Percentiles rank a stretch among this genome's conserved stretches.
Conservation (phyloP, 2,329 filamentous ascomycete species). For the Blastomyces parvus region DNA sequence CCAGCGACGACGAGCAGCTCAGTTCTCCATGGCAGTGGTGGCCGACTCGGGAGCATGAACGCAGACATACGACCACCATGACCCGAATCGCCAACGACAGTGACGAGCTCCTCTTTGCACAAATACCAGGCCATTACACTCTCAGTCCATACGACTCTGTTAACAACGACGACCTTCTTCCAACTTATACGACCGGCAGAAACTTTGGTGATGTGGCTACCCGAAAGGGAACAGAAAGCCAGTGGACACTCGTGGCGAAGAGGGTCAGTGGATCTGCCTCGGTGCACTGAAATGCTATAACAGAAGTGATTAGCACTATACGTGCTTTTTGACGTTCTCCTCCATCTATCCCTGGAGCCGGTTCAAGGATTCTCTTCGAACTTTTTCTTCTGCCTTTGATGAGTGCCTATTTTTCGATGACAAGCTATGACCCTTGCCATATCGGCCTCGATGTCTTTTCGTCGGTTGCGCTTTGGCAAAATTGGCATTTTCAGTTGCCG, state of each 20-base stretch:
- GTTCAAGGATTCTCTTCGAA: not conserved
- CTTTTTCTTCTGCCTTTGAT: not conserved
- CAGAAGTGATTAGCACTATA: not conserved
- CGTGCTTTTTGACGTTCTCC: not conserved
- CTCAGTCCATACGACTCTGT: slow-evolving; percentile 9
- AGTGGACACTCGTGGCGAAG: slow-evolving; percentile 14
- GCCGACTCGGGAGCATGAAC: not conserved
- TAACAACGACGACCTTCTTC: slow-evolving; percentile 12
- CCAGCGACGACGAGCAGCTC: not conserved
- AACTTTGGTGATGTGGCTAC: slow-evolving; percentile 13
- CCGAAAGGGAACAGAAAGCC: slow-evolving; percentile 11
- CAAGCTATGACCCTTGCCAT: not conserved
- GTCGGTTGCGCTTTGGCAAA: not conserved
- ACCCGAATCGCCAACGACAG: slow-evolving; percentile 3
- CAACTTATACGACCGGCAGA: slow-evolving; percentile 8
- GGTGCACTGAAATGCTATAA: not conserved
- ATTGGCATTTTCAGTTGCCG: not conserved
- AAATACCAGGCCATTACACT: slow-evolving; percentile 16
- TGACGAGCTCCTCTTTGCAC: slow-evolving; percentile 16
- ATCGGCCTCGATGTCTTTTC: not conserved
- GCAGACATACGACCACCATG: slow-evolving; percentile 1
- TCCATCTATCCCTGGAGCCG: not conserved
- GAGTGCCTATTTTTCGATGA: not conserved
- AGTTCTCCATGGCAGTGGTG: not conserved
- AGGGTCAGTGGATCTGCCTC: slow-evolving; percentile 4